Conservation (phyloP, 2,329 filamentous ascomycete species). For the Lasiodiplodia sp. region DNA sequence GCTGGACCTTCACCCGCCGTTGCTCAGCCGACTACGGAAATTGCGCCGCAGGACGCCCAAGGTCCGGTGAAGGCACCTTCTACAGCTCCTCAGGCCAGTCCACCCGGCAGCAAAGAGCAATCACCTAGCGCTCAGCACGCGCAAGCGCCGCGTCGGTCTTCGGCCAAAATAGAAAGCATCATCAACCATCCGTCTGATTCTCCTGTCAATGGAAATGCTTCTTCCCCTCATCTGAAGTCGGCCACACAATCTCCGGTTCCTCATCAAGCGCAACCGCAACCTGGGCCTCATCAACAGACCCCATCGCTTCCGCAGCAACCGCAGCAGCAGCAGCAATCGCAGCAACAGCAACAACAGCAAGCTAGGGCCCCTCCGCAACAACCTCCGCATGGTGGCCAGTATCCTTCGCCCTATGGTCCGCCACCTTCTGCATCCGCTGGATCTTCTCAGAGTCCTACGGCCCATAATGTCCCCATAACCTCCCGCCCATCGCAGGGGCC, state of each 20-base stretch:
- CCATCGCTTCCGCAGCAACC: conserved; percentile 20
- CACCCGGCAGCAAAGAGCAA: conserved; percentile 21
- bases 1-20: conserved; percentile 30
- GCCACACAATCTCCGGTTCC: conserved; percentile 21
- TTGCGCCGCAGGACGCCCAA: conserved; percentile 20
- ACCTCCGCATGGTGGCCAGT: conserved; percentile 4
- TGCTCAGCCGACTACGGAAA: conserved; percentile 9
- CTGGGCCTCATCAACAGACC: conserved; percentile 11
- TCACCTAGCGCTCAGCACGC: conserved; percentile 15
- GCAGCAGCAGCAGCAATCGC: neutral
- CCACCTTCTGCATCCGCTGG: neutral
- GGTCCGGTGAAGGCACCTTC: conserved; percentile 15
- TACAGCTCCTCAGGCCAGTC: conserved; percentile 10
- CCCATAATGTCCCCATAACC: conserved; percentile 13
- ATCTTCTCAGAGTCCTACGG: conserved; percentile 37
- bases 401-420: conserved; percentile 28
- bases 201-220: conserved; percentile 21
- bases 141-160: conserved; percentile 12
- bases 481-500: conserved; percentile 16
- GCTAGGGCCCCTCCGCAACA: conserved; percentile 5
- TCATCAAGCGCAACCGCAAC: conserved; percentile 8
- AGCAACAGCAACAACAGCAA: neutral
- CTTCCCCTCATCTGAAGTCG: conserved; percentile 22
- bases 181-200: conserved; percentile 25
- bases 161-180: conserved; percentile 28